Conservation (phyloP, 2,329 filamentous ascomycete genomes). For the Chaetomiaceae sp. region DNA sequence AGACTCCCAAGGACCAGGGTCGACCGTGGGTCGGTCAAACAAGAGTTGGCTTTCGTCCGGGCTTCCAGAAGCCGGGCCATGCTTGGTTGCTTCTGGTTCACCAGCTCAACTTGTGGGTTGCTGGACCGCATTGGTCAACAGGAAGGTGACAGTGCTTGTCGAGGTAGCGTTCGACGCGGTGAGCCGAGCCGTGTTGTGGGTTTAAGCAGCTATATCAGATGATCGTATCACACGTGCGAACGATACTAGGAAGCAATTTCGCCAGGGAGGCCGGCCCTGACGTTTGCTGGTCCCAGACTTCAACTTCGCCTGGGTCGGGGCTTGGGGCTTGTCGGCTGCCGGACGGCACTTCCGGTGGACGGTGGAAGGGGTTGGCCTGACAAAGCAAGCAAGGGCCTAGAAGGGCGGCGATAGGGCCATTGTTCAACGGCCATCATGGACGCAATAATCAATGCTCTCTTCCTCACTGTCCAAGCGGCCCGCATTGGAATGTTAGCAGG, state of each 20-base stretch:
- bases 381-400: too few species aligned
- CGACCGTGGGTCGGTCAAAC: neutral
- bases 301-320: neutral
- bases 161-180: neutral
- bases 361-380: too few species aligned
- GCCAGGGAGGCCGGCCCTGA: neutral
- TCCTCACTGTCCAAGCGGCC: too few species aligned
- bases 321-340: neutral
- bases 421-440: too few species aligned
- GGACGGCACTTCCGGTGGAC: neutral
- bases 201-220: neutral
- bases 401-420: too few species aligned
- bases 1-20: slow-evolving; percentile 11
- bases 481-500: too few species aligned
- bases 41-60: neutral
- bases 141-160: neutral
- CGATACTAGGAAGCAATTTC: neutral
- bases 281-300: neutral
- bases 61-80: slow-evolving; percentile 2
- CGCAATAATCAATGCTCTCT: too few species aligned
- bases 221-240: neutral
- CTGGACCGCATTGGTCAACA: neutral
- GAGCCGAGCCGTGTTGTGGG: neutral
- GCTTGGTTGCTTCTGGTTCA: too few species aligned
- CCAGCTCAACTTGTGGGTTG: too few species aligned